phyloP scores from a whole-genome alignment of 1,284 basidiomycete species.

The Microbotryomycetes sp. region DNA sequence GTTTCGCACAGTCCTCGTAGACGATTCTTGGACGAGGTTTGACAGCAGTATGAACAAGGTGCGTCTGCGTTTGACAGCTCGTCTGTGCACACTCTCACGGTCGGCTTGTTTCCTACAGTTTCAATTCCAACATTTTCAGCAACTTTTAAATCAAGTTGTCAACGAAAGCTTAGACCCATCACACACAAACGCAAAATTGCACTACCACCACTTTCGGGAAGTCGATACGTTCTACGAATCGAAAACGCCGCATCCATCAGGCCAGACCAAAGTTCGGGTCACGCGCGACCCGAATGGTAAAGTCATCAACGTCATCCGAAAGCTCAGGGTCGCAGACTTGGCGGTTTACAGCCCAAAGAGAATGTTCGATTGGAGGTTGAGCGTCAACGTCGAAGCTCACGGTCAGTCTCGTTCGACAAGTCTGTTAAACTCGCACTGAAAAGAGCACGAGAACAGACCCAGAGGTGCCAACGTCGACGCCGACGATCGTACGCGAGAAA shows the following conservation, averaged over 20 bases:
- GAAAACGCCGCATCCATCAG: slow-evolving; percentile 17
- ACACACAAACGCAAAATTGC: slow-evolving; percentile 54
- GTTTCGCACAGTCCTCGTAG: slow-evolving; percentile 50
- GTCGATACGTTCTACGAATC: slow-evolving; percentile 68
- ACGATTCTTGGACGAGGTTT: slow-evolving; percentile 53
- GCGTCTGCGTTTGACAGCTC: slow-evolving; percentile 40
- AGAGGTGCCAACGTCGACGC: not conserved
- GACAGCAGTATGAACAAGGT: slow-evolving; percentile 86
- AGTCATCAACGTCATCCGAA: slow-evolving; percentile 51
- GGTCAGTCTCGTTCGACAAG: slow-evolving; percentile 41
- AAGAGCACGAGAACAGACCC: not conserved
- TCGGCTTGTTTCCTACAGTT: slow-evolving; percentile 45
- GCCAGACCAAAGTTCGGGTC: slow-evolving; percentile 62
- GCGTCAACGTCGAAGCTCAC: slow-evolving; percentile 70
- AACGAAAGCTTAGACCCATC: slow-evolving; percentile 46
- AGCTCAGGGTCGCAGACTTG: slow-evolving; percentile 75
- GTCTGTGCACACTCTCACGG: not conserved
- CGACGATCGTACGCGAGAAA: slow-evolving; percentile 54
- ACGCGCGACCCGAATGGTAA: slow-evolving; percentile 68
- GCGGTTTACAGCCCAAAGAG: slow-evolving; percentile 79
- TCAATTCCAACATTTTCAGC: slow-evolving; percentile 81
- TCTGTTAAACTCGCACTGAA: no score
- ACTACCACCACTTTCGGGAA: slow-evolving; percentile 70
- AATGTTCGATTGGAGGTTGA: slow-evolving; percentile 82
- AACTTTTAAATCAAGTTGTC: slow-evolving; percentile 69